These are phyloP conservation scores for Cyclotella atomus DNA, from an alignment of 108 stramenopile species.

Conservation along the genomic window DNA sequence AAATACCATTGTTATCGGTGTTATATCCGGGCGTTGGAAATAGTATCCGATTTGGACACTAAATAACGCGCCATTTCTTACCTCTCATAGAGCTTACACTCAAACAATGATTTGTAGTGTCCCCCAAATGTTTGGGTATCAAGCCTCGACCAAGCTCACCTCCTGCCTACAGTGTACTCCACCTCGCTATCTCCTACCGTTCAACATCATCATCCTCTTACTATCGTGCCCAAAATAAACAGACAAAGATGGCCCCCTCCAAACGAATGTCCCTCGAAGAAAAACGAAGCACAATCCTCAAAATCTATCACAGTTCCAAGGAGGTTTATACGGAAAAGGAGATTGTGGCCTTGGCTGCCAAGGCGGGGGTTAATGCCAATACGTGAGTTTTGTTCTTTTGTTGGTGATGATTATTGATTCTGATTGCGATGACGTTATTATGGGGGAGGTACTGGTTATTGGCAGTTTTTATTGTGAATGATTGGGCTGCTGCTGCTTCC, in stretches of 20 bases:
- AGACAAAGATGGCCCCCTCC: constrained; percentile 4
- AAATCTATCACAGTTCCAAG: constrained; percentile 80
- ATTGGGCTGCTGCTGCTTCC: no score
- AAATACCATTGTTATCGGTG: no score
- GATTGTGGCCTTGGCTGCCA: constrained; percentile 74
- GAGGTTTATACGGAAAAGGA: constrained; percentile 92
- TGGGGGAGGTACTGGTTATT: not conserved
- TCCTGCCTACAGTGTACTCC: not conserved
- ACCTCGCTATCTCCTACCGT: not conserved
- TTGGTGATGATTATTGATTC: not conserved
- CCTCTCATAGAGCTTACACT: no score
- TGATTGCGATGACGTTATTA: not conserved
- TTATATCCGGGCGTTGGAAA: no score
- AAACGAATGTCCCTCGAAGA: constrained; percentile 91
- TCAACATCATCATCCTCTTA: not conserved
- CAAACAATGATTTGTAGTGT: no score
- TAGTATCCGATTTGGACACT: no score
- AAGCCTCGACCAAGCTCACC: no score
- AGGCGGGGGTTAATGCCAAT: constrained; percentile 86
- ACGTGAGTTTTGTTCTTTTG: constrained; percentile 48
- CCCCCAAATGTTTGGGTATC: no score
- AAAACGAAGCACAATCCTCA: constrained; percentile 81
- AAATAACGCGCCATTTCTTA: no score
- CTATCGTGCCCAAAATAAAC: not conserved
- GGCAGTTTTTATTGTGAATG: no score